A percentile compares a stretch with the other conserved stretches of the same genome.
These are phyloP conservation scores for Nymphaea thermarum DNA, from an alignment of 164 flowering plant species.

Conservation along the genomic window DNA sequence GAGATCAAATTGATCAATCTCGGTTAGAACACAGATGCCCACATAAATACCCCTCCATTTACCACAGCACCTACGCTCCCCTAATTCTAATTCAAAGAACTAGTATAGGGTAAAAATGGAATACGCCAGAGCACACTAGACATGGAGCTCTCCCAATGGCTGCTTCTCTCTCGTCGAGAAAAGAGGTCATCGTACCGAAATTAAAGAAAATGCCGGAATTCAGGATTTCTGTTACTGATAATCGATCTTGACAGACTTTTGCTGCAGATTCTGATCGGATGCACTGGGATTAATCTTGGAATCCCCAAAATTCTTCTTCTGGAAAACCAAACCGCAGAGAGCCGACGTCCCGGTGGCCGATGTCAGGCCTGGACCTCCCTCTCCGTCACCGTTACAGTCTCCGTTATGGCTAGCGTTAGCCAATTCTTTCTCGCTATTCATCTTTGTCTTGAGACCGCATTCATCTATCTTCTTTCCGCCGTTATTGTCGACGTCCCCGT, in stretches of 20 bases:
- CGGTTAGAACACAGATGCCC: no score
- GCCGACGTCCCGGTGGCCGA: conserved; percentile 17
- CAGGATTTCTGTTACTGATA: background rate
- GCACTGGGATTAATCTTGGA: conserved; percentile 27
- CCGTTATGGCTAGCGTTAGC: conserved; percentile 7
- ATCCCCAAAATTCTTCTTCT: conserved; percentile 12
- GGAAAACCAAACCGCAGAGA: conserved; percentile 47
- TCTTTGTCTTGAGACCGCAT: background rate
- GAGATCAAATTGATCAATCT: no score
- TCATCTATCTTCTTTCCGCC: background rate
- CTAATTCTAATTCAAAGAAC: no score
- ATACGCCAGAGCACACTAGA: no score
- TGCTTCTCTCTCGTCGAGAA: no score
- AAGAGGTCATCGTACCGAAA: no score
- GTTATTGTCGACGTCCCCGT: background rate
- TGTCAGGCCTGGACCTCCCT: conserved; percentile 8
- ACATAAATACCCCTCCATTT: no score
- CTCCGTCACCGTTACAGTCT: conserved; percentile 1
- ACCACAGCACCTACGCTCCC: no score
- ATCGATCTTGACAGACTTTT: background rate
- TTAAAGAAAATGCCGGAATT: background rate
- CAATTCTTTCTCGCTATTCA: background rate
- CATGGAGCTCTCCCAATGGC: no score
- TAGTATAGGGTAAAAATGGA: no score
- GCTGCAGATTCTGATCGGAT: conserved; percentile 35